Evolutionary conservation across 805 yeast genomes (phyloP).

Genomic region (Saccharomycopsis javanensis): DNA sequence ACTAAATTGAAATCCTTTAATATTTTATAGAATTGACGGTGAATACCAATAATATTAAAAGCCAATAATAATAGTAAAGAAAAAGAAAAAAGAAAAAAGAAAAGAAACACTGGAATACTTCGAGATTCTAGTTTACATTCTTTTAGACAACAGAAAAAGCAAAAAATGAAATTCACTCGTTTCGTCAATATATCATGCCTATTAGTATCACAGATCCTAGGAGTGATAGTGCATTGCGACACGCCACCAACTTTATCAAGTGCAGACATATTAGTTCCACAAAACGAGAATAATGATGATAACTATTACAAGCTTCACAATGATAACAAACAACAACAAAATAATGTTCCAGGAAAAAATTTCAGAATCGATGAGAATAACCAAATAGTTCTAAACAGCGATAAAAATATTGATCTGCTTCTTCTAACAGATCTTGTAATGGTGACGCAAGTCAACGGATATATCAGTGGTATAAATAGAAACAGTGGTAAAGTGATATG

Average conservation of each 20-base stretch:
- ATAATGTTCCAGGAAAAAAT: not conserved
- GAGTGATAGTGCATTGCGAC: not conserved
- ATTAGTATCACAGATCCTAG: not conserved
- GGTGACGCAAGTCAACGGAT: constrained; percentile 18
- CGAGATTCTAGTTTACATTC: too few species aligned
- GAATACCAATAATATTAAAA: not conserved
- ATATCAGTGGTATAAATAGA: constrained; percentile 15
- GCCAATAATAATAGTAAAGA: not conserved
- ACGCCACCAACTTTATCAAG: not conserved
- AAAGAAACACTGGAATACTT: too few species aligned
- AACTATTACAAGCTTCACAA: not conserved
- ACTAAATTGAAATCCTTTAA: too few species aligned
- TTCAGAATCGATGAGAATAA: constrained; percentile 5
- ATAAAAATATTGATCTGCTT: constrained; percentile 12
- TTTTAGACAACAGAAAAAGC: too few species aligned
- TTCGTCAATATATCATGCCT: not conserved
- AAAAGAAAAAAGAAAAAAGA: not conserved
- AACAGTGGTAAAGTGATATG: constrained; percentile 17
- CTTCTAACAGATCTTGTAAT: constrained; percentile 15
- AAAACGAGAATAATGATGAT: not conserved
- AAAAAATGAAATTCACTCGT: not conserved
- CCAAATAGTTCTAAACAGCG: constrained; percentile 12
- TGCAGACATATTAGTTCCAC: not conserved
- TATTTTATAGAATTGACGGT: too few species aligned
- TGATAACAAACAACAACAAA: not conserved